phyloP scores from a whole-genome alignment of 345 rosid species.

The Boechera stricta region DNA sequence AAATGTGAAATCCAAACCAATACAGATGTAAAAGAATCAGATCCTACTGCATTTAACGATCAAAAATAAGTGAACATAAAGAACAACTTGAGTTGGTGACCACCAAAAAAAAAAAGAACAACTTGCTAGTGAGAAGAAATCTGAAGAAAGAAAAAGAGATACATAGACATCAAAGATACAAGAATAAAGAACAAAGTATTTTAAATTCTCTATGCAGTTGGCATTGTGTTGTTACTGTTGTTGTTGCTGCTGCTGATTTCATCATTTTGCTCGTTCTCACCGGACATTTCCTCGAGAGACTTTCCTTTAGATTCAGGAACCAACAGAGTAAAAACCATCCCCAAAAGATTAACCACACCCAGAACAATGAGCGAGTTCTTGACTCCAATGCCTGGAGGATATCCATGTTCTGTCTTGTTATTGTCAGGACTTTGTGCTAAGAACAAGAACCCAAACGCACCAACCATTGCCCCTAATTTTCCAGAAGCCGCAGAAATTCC shows the following conservation, averaged over 20 bases:
- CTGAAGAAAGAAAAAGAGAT: not conserved
- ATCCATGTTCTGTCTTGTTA: conserved; percentile 81
- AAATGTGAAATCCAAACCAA: not conserved
- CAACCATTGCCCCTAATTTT: conserved; percentile 87
- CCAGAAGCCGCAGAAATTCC: conserved; percentile 90
- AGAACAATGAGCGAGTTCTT: conserved; percentile 70
- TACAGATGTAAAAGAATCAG: conserved; percentile 16
- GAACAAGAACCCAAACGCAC: conserved; percentile 85
- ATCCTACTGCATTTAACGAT: conserved; percentile 39
- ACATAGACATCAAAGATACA: conserved; percentile 14
- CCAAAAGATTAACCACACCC: conserved; percentile 67
- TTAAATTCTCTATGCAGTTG: conserved; percentile 38
- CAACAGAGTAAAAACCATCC: conserved; percentile 71
- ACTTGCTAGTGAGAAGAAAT: conserved; percentile 25
- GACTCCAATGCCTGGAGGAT: conserved; percentile 87
- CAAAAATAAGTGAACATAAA: conserved; percentile 1
- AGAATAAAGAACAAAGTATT: not conserved
- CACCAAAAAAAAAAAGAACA: not conserved
- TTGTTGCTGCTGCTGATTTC: conserved; percentile 29
- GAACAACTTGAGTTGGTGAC: not conserved
- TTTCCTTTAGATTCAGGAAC: conserved; percentile 91
- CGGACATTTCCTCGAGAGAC: conserved; percentile 83
- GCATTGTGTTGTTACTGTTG: conserved; percentile 36
- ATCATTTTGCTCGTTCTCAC: conserved; percentile 59
- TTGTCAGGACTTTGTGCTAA: conserved; percentile 75